A percentile compares a stretch with the other conserved stretches of the same genome.
phyloP scores from a whole-genome alignment of 768 basidiomycete species.

The Agrocybe praecox region DNA sequence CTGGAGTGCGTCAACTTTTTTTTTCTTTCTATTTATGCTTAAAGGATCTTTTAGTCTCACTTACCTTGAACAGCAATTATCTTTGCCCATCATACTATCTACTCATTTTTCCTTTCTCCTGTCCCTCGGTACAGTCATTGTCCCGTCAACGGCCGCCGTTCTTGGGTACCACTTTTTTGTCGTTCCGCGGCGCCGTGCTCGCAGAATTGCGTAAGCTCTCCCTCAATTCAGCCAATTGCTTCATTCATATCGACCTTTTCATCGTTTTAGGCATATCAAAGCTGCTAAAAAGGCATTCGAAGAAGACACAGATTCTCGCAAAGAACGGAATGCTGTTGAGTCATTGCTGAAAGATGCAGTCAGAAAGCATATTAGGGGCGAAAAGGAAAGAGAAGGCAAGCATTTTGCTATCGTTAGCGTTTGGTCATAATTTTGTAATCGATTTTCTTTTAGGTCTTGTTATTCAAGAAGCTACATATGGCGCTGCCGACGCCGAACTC shows the following conservation, averaged over 20 bases:
- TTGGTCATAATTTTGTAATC: background rate
- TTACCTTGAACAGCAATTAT: slow-evolving; percentile 59
- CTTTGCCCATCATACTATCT: slow-evolving; percentile 60
- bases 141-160: slow-evolving; percentile 56
- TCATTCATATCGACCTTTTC: background rate
- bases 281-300: slow-evolving; percentile 66
- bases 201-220: slow-evolving; percentile 51
- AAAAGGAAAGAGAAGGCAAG: slow-evolving; percentile 68
- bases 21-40: slow-evolving; percentile 9
- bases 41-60: slow-evolving; percentile 43
- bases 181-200: slow-evolving; percentile 53
- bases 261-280: slow-evolving; percentile 57
- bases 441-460: slow-evolving; percentile 42
- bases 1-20: slow-evolving; percentile 50
- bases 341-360: slow-evolving; percentile 70
- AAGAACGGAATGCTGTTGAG: slow-evolving; percentile 64
- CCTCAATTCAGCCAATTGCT: background rate
- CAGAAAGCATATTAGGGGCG: slow-evolving; percentile 60
- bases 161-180: slow-evolving; percentile 61
- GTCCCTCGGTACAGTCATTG: slow-evolving; percentile 50
- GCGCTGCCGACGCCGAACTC: slow-evolving; percentile 47
- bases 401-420: background rate
- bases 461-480: slow-evolving; percentile 76
- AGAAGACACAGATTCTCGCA: slow-evolving; percentile 61
- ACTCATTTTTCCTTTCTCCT: slow-evolving; percentile 46